Evolutionary conservation across 192 early-diverging fungal species (phyloP).

Genomic region (Dispira parvispora): DNA sequence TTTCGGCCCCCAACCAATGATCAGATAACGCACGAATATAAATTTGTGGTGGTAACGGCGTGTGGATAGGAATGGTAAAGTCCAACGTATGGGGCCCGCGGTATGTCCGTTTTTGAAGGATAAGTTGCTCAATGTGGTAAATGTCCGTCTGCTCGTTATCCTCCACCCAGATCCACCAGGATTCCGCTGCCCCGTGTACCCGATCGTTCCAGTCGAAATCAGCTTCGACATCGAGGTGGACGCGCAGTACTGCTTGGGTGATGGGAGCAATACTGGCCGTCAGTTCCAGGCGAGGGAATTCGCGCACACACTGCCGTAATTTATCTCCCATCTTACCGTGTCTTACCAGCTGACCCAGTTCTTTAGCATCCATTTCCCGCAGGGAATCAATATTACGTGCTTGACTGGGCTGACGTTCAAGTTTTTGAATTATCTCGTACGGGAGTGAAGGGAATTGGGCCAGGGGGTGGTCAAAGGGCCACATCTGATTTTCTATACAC

Average conservation of each 20-base stretch:
- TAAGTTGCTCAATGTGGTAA: constrained; percentile 81
- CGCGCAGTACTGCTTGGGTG: constrained; percentile 75
- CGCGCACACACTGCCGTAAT: constrained; percentile 53
- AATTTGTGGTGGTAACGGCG: constrained; percentile 80
- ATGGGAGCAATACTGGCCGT: constrained; percentile 78
- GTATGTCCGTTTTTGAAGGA: constrained; percentile 50
- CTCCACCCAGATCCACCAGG: constrained; percentile 96
- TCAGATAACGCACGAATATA: constrained; percentile 90
- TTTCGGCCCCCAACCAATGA: constrained; percentile 86
- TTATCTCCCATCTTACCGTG: constrained; percentile 62
- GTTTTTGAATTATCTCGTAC: constrained; percentile 47
- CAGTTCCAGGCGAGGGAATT: constrained; percentile 73
- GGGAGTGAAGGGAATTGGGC: constrained; percentile 47
- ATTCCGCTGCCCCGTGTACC: constrained; percentile 78
- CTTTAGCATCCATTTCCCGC: constrained; percentile 67
- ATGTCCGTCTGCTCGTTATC: constrained; percentile 79
- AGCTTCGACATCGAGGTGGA: constrained; percentile 60
- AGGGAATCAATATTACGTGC: constrained; percentile 40
- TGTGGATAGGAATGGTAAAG: constrained; percentile 85
- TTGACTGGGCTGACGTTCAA: constrained; percentile 38
- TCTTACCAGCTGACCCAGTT: constrained; percentile 75
- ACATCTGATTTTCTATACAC: constrained; percentile 75
- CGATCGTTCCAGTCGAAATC: constrained; percentile 91
- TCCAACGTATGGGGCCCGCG: constrained; percentile 49
- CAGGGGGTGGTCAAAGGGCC: constrained; percentile 81